Evolutionary conservation across 257 asterid genomes (phyloP), one percentile per base, ranked within the genome.

Genomic region (Echium plantagineum): DNA sequence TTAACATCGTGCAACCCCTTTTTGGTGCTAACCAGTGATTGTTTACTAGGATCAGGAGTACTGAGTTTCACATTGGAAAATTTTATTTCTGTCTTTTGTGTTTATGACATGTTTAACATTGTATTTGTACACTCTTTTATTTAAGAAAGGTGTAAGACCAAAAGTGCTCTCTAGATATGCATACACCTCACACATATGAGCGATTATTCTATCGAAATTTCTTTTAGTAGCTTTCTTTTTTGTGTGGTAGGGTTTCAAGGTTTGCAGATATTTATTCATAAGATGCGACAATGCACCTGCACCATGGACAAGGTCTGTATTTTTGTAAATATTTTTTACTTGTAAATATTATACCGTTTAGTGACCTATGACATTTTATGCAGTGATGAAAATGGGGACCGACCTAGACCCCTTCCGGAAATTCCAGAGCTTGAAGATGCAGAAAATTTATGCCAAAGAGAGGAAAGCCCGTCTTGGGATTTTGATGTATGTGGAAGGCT

Each of bases 221-320:
- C 58, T 21, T 65, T 24, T 62, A 63, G 51, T 16, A 35, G 48
- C 60, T 61, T 63, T 6, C 6, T 54, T 26, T 55, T 73, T 63
- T 38, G 5, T 64, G 49, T 61, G 58, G 49, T 71, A 87, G 96
- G 84, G 83, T 47, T 80, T 77, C 73, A 75, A 69, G 72, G 87
- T 90, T 49, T 87, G 97, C 72, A 78, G 97, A 69, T 90, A 86
- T 74, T 65, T 90, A 63, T 72, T 86, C 57, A 82, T 86, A 42
- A 75, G 96, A 74, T 90, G 96, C 69, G 97, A 90, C 78, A 87
- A 90, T 66, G 94, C 85, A 63, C 94, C 96, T 69, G 97, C 94
- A 15, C 96, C 90, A 17, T 86, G 97, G 97, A 80, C 87, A 63
- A 86, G 95, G 94, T 84, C 59, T 67, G 71, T 10, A 57, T 62